These are phyloP conservation scores for Tulasnella sp. DNA, from an alignment of 768 basidiomycete species.

Conservation along the genomic window DNA sequence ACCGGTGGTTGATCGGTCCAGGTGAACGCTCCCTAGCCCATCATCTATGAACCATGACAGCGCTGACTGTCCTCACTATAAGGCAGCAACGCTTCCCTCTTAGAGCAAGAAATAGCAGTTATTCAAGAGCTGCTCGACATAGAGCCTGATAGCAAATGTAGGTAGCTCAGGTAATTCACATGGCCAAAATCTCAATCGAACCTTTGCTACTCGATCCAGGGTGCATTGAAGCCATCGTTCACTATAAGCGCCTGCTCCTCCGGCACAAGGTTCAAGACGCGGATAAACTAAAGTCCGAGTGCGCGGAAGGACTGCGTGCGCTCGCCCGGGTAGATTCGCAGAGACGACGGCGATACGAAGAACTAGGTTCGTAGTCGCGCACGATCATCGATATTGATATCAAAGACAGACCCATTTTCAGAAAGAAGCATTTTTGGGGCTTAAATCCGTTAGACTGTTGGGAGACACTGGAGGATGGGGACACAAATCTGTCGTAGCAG, in stretches of 20 bases:
- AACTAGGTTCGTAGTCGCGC: slow-evolving; percentile 27
- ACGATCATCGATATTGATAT: background rate
- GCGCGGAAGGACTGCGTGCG: slow-evolving; percentile 40
- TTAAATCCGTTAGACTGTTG: background rate
- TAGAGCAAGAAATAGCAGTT: slow-evolving; percentile 63
- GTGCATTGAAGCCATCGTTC: slow-evolving; percentile 87
- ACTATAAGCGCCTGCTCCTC: slow-evolving; percentile 68
- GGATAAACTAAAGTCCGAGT: slow-evolving; percentile 30
- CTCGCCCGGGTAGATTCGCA: slow-evolving; percentile 54
- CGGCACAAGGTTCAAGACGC: slow-evolving; percentile 31
- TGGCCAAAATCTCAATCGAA: background rate
- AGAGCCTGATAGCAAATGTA: slow-evolving; percentile 90
- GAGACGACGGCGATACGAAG: slow-evolving; percentile 55
- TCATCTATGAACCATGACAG: background rate
- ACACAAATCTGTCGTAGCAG: background rate
- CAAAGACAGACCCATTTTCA: background rate
- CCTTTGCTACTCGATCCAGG: slow-evolving; percentile 36
- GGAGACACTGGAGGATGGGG: background rate
- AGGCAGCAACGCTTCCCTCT: slow-evolving; percentile 48
- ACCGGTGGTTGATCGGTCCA: slow-evolving; percentile 86
- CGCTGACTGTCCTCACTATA: background rate
- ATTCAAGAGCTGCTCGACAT: slow-evolving; percentile 79
- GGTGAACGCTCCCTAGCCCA: slow-evolving; percentile 33
- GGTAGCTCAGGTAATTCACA: slow-evolving; percentile 18
- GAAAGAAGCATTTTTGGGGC: background rate